Evolutionary conservation across 164 flowering plant genomes (phyloP).

Genomic region (Chimonanthus salicifolius): DNA sequence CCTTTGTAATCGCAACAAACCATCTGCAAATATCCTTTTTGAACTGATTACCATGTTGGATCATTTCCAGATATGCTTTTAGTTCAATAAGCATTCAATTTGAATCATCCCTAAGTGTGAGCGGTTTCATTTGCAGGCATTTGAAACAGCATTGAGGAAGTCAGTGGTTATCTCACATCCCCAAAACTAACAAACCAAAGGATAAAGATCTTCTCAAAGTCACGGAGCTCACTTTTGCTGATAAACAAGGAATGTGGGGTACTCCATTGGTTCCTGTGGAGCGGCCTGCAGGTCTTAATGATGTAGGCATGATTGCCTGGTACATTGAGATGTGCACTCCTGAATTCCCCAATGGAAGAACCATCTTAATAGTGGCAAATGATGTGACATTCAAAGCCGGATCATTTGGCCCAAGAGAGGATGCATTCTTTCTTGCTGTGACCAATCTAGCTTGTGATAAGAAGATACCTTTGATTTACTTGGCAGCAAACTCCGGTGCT

Average conservation of each 20-base stretch:
- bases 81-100: not conserved
- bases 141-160: constrained; percentile 65
- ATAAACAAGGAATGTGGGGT: constrained; percentile 70
- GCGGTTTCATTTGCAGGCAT: constrained; percentile 60
- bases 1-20: not conserved
- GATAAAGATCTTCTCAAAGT: constrained; percentile 55
- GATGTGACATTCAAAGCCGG: constrained; percentile 97
- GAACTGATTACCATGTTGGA: not conserved
- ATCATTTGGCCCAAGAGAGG: constrained; percentile 98
- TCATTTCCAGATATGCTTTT: not conserved
- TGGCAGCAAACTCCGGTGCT: constrained; percentile 99
- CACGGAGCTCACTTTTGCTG: constrained; percentile 68
- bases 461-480: constrained; percentile 83
- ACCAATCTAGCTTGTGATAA: constrained; percentile 79
- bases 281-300: constrained; percentile 73
- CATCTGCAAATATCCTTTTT: not conserved
- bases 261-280: constrained; percentile 63
- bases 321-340: constrained; percentile 86
- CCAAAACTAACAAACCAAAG: constrained; percentile 31
- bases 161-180: constrained; percentile 56
- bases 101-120: not conserved
- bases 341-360: constrained; percentile 88
- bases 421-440: constrained; percentile 92
- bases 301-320: constrained; percentile 99
- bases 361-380: constrained; percentile 67